A percentile compares a stretch with the other conserved stretches of the same genome.
phyloP scores from a whole-genome alignment of 169 alveolate genomes.

The Plasmodium cynomolgi region DNA sequence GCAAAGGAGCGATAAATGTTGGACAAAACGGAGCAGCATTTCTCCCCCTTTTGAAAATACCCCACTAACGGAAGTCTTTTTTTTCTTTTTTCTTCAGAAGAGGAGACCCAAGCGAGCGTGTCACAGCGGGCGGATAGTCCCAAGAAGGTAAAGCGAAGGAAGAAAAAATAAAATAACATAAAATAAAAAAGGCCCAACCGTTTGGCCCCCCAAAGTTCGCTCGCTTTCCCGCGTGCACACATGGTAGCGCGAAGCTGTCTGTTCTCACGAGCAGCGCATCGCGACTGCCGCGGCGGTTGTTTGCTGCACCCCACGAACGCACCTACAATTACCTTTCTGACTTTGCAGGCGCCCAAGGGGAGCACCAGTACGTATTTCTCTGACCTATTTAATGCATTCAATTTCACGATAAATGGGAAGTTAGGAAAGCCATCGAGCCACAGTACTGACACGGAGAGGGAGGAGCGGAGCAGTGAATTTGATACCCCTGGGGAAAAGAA shows the following conservation, averaged over 20 bases:
- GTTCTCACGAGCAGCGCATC: not conserved
- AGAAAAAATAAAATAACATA: not conserved
- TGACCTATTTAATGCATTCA: slow-evolving; percentile 37
- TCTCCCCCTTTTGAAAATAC: not conserved
- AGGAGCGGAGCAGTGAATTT: not conserved
- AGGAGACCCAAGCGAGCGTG: not conserved
- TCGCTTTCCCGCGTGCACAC: not conserved
- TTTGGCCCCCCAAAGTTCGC: not conserved
- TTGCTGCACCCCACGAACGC: not conserved
- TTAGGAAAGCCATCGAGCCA: not conserved
- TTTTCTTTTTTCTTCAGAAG: slow-evolving; percentile 21
- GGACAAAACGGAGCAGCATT: not conserved
- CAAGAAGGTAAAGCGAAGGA: slow-evolving; percentile 17
- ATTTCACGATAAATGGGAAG: slow-evolving; percentile 4
- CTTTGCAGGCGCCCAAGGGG: slow-evolving; percentile 7
- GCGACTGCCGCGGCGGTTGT: not conserved
- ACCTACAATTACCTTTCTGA: not conserved
- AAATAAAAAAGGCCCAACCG: not conserved
- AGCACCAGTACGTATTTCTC: slow-evolving; percentile 9
- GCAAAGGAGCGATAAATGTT: not conserved
- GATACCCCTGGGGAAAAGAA: not conserved
- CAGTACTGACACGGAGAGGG: not conserved
- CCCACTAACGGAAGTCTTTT: not conserved
- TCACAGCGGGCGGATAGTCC: not conserved
- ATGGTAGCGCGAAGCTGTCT: not conserved